A percentile compares a stretch with the other conserved stretches of the same genome.
Conservation (phyloP, 331 rosid species). For the Quercus lobata region DNA sequence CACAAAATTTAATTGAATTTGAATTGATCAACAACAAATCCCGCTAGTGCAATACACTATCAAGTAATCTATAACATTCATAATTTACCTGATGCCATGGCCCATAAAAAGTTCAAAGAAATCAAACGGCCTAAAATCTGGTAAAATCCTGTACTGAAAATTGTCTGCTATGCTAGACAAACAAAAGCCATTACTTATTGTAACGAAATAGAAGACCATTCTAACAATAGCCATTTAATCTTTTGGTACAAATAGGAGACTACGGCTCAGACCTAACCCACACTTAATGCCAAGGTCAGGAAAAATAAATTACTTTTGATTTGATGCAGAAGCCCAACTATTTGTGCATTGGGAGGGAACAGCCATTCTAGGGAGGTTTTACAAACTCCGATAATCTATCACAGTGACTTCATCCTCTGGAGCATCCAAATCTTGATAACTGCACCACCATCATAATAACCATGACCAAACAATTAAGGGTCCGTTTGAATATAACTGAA, state of each 20-base stretch:
- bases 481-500: no score
- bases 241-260: slow-evolving; percentile 1
- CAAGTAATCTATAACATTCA: neutral
- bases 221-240: neutral
- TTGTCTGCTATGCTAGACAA: neutral
- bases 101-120: slow-evolving; percentile 17
- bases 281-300: neutral
- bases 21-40: neutral
- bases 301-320: neutral
- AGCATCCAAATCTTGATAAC: slow-evolving; percentile 96
- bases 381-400: slow-evolving; percentile 97
- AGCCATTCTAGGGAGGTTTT: slow-evolving; percentile 19
- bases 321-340: neutral
- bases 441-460: slow-evolving; percentile 32
- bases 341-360: slow-evolving; percentile 1
- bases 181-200: slow-evolving; percentile 6
- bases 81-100: neutral
- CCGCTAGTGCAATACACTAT: neutral
- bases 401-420: slow-evolving; percentile 98
- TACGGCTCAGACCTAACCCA: neutral
- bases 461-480: slow-evolving; percentile 4
- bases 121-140: slow-evolving; percentile 3
- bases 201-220: neutral
- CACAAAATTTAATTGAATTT: neutral
- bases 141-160: neutral